A percentile compares a stretch with the other conserved stretches of the same genome.
Conservation (phyloP, 805 yeast species). For the Starmerella floris region DNA sequence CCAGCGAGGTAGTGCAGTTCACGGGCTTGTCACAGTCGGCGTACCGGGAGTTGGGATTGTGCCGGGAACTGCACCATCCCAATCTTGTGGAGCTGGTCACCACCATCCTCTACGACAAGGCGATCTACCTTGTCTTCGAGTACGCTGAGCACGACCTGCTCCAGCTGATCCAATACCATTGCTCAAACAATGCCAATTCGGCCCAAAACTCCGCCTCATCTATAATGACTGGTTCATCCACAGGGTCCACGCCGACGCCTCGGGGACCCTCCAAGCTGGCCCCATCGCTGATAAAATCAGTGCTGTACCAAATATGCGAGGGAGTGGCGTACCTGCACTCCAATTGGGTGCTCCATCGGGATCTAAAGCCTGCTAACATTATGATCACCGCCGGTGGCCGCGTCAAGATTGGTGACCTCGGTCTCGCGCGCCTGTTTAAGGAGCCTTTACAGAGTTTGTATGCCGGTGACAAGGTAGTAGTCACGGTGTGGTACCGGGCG, state of each 20-base stretch:
- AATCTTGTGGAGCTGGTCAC: slow-evolving; percentile 73
- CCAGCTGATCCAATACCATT: slow-evolving; percentile 87
- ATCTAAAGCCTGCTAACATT: slow-evolving; percentile 92
- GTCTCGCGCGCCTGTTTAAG: slow-evolving; percentile 76
- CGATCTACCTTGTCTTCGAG: slow-evolving; percentile 89
- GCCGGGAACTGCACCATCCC: slow-evolving; percentile 70
- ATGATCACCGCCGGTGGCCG: slow-evolving; percentile 84
- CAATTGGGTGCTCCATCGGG: slow-evolving; percentile 93
- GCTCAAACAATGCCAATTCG: slow-evolving; percentile 34
- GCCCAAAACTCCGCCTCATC: not conserved
- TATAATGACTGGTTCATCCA: not conserved
- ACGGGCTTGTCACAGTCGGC: slow-evolving; percentile 96
- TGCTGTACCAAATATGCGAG: slow-evolving; percentile 81
- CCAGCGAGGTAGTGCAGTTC: slow-evolving; percentile 64
- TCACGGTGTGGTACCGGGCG: slow-evolving; percentile 93
- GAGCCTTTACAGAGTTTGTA: slow-evolving; percentile 77
- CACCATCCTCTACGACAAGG: slow-evolving; percentile 72
- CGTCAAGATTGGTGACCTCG: slow-evolving; percentile 93
- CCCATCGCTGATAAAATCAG: slow-evolving; percentile 59
- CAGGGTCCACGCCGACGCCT: not conserved
- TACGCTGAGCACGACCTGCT: slow-evolving; percentile 91
- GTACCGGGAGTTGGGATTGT: slow-evolving; percentile 87
- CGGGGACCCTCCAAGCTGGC: slow-evolving; percentile 37
- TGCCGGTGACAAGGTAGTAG: slow-evolving; percentile 90
- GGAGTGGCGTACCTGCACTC: slow-evolving; percentile 88